phyloP scores from a whole-genome alignment of 2,329 filamentous ascomycete species.

The Xylariaceae sp. region DNA sequence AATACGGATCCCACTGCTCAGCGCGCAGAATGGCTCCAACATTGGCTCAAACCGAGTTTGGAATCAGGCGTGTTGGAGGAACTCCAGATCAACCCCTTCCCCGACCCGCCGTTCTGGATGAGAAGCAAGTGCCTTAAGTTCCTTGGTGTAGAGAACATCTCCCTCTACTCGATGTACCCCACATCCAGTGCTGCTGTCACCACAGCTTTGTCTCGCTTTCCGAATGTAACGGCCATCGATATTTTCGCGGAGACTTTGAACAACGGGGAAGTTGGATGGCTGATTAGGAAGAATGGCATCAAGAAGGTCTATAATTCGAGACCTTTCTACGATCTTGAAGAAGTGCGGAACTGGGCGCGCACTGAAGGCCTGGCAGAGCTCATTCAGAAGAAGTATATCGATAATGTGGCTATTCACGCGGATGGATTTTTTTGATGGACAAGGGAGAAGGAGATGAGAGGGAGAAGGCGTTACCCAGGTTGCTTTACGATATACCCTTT shows the following conservation, averaged over 20 bases:
- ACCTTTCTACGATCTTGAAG: background rate
- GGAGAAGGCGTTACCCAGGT: background rate
- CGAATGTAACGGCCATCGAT: slow-evolving; percentile 23
- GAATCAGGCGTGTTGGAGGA: slow-evolving; percentile 21
- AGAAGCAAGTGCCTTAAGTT: slow-evolving; percentile 20
- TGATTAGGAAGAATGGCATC: slow-evolving; percentile 19
- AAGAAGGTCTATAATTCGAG: slow-evolving; percentile 19
- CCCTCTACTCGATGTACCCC: slow-evolving; percentile 41
- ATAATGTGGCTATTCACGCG: slow-evolving; percentile 4
- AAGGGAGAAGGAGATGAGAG: background rate
- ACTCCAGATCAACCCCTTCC: slow-evolving; percentile 18
- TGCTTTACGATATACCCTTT: too few relatives aligned
- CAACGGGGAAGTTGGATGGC: slow-evolving; percentile 16
- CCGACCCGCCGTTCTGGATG: slow-evolving; percentile 18
- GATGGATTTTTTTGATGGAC: background rate
- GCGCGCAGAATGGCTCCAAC: slow-evolving; percentile 1
- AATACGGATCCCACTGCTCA: too few relatives aligned
- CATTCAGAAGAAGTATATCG: slow-evolving; percentile 11
- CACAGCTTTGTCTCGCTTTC: slow-evolving; percentile 21
- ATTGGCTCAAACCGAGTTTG: slow-evolving; percentile 18
- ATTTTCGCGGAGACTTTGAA: slow-evolving; percentile 19
- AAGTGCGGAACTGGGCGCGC: slow-evolving; percentile 22
- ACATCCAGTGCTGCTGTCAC: slow-evolving; percentile 16
- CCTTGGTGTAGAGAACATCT: slow-evolving; percentile 46
- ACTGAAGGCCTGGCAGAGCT: slow-evolving; percentile 15